Evolutionary conservation across 164 flowering plant species (phyloP), one percentile per base, ranked within the genome.

Genomic region (Magnolia changhungtana): DNA sequence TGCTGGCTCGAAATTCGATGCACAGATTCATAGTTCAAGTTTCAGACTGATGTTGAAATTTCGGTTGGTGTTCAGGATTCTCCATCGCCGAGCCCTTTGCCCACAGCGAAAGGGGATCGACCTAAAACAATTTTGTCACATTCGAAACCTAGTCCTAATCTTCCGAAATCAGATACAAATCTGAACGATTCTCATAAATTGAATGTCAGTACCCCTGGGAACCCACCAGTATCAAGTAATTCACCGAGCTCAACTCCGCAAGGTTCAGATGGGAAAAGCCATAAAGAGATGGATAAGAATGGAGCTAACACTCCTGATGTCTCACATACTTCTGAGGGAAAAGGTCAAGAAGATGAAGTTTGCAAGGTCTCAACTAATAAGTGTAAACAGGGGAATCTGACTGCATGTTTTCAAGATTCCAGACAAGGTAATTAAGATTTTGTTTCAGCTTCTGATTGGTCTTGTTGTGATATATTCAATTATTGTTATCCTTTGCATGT

Each of bases 331-430:
- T 20, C 75, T 3, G 9, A 5, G 67, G 70, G 65, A n/a, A 50
- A 13, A 11, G 50, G 37, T 21, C 29, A 20, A 21, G 50, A 31
- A 1, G 29, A 6, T 63, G 84, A 74, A 16, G 81, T 58, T n/a
- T 87, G 89, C 70, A 74, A 63, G 1, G 75, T 69, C 45, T 18
- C 68, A 1, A 20, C 72, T 16, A 66, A 73, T 3, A 61, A 3
- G 24, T 83, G 89, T 81, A 2, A 8, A 50, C 20, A 50, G 7
- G 78, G 75, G 72, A n/a, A 70, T 2, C 20, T 85, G 83, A 24
- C 71, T 75, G 87, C 84, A 23, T 87, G 87, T 77, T 58, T 86
- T 52, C 72, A 31, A 72, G 70, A 71, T 73, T 68, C 63, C 59
- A 63, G 50, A 51, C 51, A 11, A 72, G 88, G 86, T 84, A 81